These are phyloP conservation scores for Candida parachauliodes DNA, from an alignment of 805 yeast genomes.

Conservation along the genomic window DNA sequence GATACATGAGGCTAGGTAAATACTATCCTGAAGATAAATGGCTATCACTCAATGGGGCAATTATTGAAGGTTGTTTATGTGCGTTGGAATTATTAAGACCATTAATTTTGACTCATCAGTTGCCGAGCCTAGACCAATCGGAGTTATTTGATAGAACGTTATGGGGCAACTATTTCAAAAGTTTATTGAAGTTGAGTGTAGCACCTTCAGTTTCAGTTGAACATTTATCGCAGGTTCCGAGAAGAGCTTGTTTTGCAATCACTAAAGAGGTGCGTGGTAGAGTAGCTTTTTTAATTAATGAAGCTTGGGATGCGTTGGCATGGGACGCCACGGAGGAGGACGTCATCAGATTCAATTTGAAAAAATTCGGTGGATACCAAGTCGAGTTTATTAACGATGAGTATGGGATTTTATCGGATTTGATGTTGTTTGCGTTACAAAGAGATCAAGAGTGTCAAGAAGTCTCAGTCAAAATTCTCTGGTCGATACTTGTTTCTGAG, in stretches of 20 bases:
- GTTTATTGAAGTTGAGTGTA: conserved; percentile 55
- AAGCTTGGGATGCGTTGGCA: conserved; percentile 74
- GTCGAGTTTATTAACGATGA: conserved; percentile 55
- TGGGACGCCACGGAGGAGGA: conserved; percentile 58
- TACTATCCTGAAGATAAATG: conserved; percentile 69
- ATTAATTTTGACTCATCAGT: conserved; percentile 43
- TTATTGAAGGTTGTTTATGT: conserved; percentile 53
- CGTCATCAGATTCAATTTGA: conserved; percentile 53
- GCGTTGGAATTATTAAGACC: conserved; percentile 53
- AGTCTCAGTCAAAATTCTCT: conserved; percentile 62
- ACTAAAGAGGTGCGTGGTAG: conserved; percentile 62
- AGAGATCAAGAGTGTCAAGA: conserved; percentile 56
- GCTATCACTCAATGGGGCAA: conserved; percentile 62
- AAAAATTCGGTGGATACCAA: conserved; percentile 68
- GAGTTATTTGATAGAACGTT: conserved; percentile 54
- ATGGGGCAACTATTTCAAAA: conserved; percentile 67
- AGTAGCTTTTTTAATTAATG: conserved; percentile 51
- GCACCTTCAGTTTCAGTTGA: conserved; percentile 69
- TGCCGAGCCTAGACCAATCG: conserved; percentile 50
- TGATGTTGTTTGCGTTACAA: conserved; percentile 68
- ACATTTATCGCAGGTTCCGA: conserved; percentile 67
- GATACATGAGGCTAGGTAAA: conserved; percentile 48
- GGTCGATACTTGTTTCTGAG: conserved; percentile 71
- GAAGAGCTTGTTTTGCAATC: conserved; percentile 62
- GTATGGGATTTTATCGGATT: conserved; percentile 57